These are phyloP conservation scores for Microascus cirrosus DNA, from an alignment of 2,329 filamentous ascomycete species.

Conservation along the genomic window DNA sequence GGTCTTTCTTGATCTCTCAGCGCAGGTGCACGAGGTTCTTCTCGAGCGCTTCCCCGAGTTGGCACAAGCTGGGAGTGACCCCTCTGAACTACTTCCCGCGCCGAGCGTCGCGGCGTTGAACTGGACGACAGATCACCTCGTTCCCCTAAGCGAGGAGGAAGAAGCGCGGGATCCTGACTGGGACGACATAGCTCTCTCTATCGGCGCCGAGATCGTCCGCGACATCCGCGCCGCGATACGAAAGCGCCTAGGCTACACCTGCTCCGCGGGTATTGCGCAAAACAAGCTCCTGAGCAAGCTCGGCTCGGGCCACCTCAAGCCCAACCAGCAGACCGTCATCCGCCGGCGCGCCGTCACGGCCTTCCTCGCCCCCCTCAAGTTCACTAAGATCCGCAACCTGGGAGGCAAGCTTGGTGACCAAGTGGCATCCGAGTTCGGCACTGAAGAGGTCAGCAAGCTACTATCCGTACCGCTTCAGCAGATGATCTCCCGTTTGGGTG, in stretches of 20 bases:
- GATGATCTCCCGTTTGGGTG: constrained; percentile 65
- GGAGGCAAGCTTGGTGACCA: constrained; percentile 91
- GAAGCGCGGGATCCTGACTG: constrained; percentile 83
- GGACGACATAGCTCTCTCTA: constrained; percentile 82
- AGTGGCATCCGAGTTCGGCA: constrained; percentile 68
- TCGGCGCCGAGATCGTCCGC: constrained; percentile 82
- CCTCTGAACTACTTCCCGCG: constrained; percentile 57
- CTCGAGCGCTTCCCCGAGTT: constrained; percentile 70
- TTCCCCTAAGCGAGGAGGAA: constrained; percentile 65
- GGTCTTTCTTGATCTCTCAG: constrained; percentile 85
- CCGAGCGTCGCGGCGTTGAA: constrained; percentile 61
- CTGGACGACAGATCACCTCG: constrained; percentile 73
- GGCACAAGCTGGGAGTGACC: constrained; percentile 53
- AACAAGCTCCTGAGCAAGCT: constrained; percentile 97
- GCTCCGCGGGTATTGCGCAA: constrained; percentile 75
- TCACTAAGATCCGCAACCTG: constrained; percentile 90
- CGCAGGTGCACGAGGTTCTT: constrained; percentile 66
- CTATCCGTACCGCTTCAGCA: constrained; percentile 62
- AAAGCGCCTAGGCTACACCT: constrained; percentile 71
- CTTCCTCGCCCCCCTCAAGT: constrained; percentile 78
- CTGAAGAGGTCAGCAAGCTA: constrained; percentile 68
- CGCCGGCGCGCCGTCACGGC: constrained; percentile 69
- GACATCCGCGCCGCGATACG: constrained; percentile 59
- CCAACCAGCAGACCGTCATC: constrained; percentile 88
- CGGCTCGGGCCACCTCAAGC: constrained; percentile 84